Base-by-base conservation (phyloP, 2,329 filamentous ascomycete species). In the Tolypocladium paradoxum region DNA sequence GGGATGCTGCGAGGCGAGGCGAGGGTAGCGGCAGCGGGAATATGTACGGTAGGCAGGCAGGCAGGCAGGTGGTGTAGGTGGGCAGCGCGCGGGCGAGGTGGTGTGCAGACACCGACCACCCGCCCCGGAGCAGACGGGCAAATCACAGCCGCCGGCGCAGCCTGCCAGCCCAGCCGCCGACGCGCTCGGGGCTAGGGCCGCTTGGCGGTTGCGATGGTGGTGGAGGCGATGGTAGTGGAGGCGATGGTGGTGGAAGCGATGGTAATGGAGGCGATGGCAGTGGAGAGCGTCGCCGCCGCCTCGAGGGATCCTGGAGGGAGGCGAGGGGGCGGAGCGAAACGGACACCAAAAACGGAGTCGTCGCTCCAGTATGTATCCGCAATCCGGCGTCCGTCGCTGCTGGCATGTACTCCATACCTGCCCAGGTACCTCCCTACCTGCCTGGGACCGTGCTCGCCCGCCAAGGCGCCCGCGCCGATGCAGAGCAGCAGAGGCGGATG, bases 401-500 rank as follows among this genome's bases (percentile, higher is more conserved):
- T n/a, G n/a, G n/a, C n/a, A n/a, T n/a, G n/a, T n/a, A n/a, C n/a
- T n/a, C n/a, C n/a, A n/a, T n/a, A n/a, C n/a, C n/a, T n/a, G n/a
- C n/a, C n/a, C n/a, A n/a, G n/a, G n/a, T n/a, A n/a, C n/a, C n/a
- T n/a, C n/a, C n/a, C n/a, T n/a, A n/a, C n/a, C n/a, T n/a, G n/a
- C n/a, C n/a, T n/a, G n/a, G n/a, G n/a, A n/a, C n/a, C n/a, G n/a
- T n/a, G n/a, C n/a, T n/a, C n/a, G n/a, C n/a, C n/a, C n/a, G n/a
- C n/a, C n/a, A n/a, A n/a, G n/a, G n/a, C n/a, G n/a, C n/a, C n/a
- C n/a, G n/a, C n/a, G n/a, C n/a, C n/a, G n/a, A n/a, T n/a, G 48
- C 48, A 51, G 53, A 54, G 55, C n/a, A n/a, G n/a, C n/a, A 52
- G 53, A 51, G 55, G 52, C 61, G 59, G 64, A 66, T 68, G 64